Evolutionary conservation across 2,329 filamentous ascomycete genomes (phyloP), one percentile per base, ranked within the genome.

Genomic region (Arthroderma sp.): DNA sequence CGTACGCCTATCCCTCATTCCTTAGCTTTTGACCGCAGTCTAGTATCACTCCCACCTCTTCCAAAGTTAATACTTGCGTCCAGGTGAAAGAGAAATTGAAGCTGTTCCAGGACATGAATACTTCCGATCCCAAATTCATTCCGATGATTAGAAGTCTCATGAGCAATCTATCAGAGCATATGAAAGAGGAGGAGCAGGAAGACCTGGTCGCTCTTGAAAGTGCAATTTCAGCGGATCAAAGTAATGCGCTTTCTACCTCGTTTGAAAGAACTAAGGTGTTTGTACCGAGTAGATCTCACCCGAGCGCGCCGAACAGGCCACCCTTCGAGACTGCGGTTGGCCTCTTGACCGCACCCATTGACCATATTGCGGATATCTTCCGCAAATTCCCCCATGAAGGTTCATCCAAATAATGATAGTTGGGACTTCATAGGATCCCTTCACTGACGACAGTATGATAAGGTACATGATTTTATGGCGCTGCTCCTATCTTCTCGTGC

Each of bases 301-400:
- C 72, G 0, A 60, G 53, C n/a, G 65, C 68, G 2, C 70, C 70
- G 0, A 66, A 74, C 48, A 66, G 68, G 32, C 73, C 73, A 2
- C 72, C 71, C 0, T 78, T 76, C 47, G 74, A 79, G 63, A 74
- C 70, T 0, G 71, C 66, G 0, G 67, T 67, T 46, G 74, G 71
- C 0, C 51, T 80, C 22, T 49, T 80, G 56, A 60, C 71, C 0
- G 73, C 75, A 9, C 76, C 76, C 0, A 61, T 80, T 11, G 77
- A 80, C 55, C 69, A 67, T 47, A 49, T 80, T 30, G 61, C 60
- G 33, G 74, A 80, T 55, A 42, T 77, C 5, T 75, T 78, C 50
- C 59, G 69, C 15, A 73, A 70, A 54, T 80, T 77, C 51, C 73
- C 72, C 4, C 55, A 56, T 22, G 47, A 54, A 28, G 31, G 15